Evolutionary conservation across 2,329 filamentous ascomycete species (phyloP).

Genomic region (Scleromitrula shiraiana): DNA sequence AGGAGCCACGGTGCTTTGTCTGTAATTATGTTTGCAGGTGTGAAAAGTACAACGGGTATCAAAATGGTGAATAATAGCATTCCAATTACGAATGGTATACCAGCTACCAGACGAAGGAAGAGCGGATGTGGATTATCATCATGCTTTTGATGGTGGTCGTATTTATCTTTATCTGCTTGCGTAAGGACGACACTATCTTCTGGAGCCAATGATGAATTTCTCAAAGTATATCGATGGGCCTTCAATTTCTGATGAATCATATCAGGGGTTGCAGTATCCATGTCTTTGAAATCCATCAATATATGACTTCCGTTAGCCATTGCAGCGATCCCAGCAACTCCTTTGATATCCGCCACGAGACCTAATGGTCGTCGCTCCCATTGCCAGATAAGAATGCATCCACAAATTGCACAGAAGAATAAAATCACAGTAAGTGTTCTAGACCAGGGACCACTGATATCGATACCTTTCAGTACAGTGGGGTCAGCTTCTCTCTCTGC

Average conservation of each 20-base stretch:
- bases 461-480: constrained; percentile 42
- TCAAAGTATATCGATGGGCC: constrained; percentile 57
- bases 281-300: constrained; percentile 63
- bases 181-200: constrained; percentile 43
- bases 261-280: constrained; percentile 58
- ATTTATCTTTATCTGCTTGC: constrained; percentile 37
- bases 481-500: constrained; percentile 36
- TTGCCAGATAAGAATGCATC: constrained; percentile 49
- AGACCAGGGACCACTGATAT: constrained; percentile 51
- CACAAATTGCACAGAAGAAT: constrained; percentile 48
- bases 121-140: constrained; percentile 56
- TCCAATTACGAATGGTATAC: constrained; percentile 51
- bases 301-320: constrained; percentile 71
- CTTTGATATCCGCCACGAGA: constrained; percentile 59
- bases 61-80: constrained; percentile 49
- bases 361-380: constrained; percentile 57
- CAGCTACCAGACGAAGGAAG: constrained; percentile 55
- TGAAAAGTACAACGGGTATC: constrained; percentile 55
- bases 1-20: constrained; percentile 58
- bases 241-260: constrained; percentile 63
- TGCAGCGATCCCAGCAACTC: constrained; percentile 65
- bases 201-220: constrained; percentile 63
- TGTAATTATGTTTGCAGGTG: constrained; percentile 44
- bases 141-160: constrained; percentile 41
- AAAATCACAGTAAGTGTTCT: constrained; percentile 51